phyloP scores from a whole-genome alignment of 192 early-diverging fungal genomes.

The Coemansia sp. region DNA sequence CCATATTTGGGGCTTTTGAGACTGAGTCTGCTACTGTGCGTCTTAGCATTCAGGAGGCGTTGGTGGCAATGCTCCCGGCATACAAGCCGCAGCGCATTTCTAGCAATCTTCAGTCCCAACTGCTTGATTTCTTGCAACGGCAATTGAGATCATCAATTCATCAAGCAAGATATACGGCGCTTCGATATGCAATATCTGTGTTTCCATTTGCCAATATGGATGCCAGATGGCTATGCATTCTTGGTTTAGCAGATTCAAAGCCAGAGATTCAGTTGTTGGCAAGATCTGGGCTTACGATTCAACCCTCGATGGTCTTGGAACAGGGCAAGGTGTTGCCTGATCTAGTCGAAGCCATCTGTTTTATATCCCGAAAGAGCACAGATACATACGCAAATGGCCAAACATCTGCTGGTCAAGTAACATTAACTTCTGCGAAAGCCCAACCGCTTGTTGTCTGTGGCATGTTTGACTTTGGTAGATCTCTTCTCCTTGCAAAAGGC shows the following conservation, averaged over 20 bases:
- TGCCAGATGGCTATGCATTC: slow-evolving; percentile 66
- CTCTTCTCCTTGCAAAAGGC: slow-evolving; percentile 31
- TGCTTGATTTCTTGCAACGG: slow-evolving; percentile 58
- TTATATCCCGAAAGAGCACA: slow-evolving; percentile 11
- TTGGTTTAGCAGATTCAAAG: slow-evolving; percentile 45
- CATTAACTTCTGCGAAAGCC: background rate
- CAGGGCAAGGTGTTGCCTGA: slow-evolving; percentile 12
- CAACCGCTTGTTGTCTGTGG: slow-evolving; percentile 23
- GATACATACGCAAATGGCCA: background rate
- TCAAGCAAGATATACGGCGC: slow-evolving; percentile 61
- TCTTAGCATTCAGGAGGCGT: slow-evolving; percentile 78
- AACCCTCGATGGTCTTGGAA: background rate
- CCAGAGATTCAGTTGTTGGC: slow-evolving; percentile 32
- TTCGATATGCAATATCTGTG: slow-evolving; percentile 62
- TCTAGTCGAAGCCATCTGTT: slow-evolving; percentile 20
- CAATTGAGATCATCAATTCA: slow-evolving; percentile 54
- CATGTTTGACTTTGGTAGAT: slow-evolving; percentile 34
- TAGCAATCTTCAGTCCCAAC: slow-evolving; percentile 8
- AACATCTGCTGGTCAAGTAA: background rate
- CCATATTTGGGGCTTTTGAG: slow-evolving; percentile 70
- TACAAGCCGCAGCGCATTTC: slow-evolving; percentile 46
- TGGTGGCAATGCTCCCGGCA: slow-evolving; percentile 73
- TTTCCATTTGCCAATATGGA: slow-evolving; percentile 60
- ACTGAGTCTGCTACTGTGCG: slow-evolving; percentile 60
- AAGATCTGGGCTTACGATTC: slow-evolving; percentile 26